Conservation (phyloP, 2,329 filamentous ascomycete species). For the Bipolaris oryzae region DNA sequence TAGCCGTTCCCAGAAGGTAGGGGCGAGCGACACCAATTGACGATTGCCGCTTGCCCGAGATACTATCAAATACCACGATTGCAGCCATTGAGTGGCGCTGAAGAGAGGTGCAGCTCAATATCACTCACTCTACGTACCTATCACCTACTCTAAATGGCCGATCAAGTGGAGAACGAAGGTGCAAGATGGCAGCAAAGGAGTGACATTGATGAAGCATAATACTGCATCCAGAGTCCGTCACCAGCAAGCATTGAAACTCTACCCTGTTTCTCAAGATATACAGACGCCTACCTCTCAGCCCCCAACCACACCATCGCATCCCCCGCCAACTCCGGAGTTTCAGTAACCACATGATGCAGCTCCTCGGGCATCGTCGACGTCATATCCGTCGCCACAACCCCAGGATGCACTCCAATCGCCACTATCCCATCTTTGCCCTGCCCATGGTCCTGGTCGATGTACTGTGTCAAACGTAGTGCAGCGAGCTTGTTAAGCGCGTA, state of each 20-base stretch:
- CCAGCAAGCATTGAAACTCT: not conserved
- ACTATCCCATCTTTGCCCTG: conserved; percentile 22
- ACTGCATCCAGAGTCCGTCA: not conserved
- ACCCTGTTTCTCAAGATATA: too few relatives aligned
- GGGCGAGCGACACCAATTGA: too few relatives aligned
- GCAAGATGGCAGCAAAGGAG: too few relatives aligned
- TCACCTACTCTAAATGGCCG: too few relatives aligned
- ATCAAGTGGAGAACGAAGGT: too few relatives aligned
- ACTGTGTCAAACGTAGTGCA: conserved; percentile 57
- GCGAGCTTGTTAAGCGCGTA: conserved; percentile 60
- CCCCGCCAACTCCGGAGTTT: conserved; percentile 36
- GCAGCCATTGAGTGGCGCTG: too few relatives aligned
- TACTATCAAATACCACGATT: too few relatives aligned
- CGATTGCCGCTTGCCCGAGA: too few relatives aligned
- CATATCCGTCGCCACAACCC: conserved; percentile 26
- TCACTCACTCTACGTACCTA: too few relatives aligned
- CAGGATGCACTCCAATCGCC: conserved; percentile 34
- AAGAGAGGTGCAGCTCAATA: too few relatives aligned
- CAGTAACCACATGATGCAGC: conserved; percentile 13
- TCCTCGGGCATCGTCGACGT: conserved; percentile 14
- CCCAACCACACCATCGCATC: conserved; percentile 36
- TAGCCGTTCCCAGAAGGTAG: too few relatives aligned
- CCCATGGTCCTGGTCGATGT: conserved; percentile 51
- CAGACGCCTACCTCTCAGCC: conserved; percentile 17
- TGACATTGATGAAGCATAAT: too few relatives aligned